phyloP scores from a whole-genome alignment of 2,329 filamentous ascomycete species.

The Fonsecaea nubica region DNA sequence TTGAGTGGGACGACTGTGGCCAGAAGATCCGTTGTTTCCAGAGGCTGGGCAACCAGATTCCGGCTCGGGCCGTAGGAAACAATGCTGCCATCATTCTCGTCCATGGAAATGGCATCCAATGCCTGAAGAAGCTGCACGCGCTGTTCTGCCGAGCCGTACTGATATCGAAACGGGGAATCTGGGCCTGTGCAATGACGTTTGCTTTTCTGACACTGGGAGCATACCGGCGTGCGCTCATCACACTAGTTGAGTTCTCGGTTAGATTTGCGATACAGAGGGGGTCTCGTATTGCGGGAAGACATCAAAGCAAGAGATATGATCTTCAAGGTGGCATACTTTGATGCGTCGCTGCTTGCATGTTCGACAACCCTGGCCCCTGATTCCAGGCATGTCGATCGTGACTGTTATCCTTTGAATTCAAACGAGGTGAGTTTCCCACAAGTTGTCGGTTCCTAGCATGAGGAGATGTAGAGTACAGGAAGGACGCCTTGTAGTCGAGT shows the following conservation, averaged over 20 bases:
- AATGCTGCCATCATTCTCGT: background rate
- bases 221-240: conserved; percentile 18
- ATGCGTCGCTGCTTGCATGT: conserved; percentile 23
- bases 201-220: conserved; percentile 23
- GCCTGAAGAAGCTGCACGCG: conserved; percentile 16
- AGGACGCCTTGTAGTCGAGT: background rate
- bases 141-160: conserved; percentile 18
- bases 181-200: conserved; percentile 26
- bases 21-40: background rate
- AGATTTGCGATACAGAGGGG: conserved; percentile 11
- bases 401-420: background rate
- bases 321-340: conserved; percentile 14
- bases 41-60: background rate
- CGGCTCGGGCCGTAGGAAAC: background rate
- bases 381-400: conserved; percentile 6
- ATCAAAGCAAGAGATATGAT: background rate
- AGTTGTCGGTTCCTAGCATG: background rate
- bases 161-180: conserved; percentile 21
- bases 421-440: background rate
- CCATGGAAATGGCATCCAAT: conserved; percentile 8
- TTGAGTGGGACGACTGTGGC: conserved; percentile 3
- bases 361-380: conserved; percentile 8
- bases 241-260: conserved; percentile 18
- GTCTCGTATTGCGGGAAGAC: background rate
- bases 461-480: background rate